Conservation (phyloP, 139 green algal genomes). For the Pleodorina starrii region DNA sequence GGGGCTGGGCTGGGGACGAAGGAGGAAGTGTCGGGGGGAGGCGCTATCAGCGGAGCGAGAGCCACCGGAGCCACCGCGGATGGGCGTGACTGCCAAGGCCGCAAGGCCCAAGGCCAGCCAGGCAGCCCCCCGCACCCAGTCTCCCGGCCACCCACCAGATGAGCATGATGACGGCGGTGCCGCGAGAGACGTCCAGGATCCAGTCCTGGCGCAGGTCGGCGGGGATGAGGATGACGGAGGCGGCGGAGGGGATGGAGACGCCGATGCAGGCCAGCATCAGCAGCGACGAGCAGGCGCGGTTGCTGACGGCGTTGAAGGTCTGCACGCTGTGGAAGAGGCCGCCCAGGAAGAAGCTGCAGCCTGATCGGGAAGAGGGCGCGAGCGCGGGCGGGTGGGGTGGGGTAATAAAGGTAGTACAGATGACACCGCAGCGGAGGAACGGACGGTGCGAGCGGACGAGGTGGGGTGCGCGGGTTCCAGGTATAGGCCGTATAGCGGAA, state of each 20-base stretch:
- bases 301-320: conserved; percentile 80
- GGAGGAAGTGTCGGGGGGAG: too few species aligned
- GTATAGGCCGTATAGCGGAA: too few species aligned
- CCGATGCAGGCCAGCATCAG: conserved; percentile 88
- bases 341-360: conserved; percentile 89
- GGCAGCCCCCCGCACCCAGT: too few species aligned
- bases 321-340: conserved; percentile 81
- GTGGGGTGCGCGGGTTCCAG: too few species aligned
- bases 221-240: conserved; percentile 59
- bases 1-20: too few species aligned
- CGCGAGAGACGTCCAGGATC: conserved; percentile 69
- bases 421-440: too few species aligned
- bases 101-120: too few species aligned
- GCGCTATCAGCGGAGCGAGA: too few species aligned
- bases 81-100: too few species aligned
- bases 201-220: neutral
- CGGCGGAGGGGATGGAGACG: conserved; percentile 82
- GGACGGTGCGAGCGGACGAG: too few species aligned
- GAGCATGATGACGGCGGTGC: conserved; percentile 76
- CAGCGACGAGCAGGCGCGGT: conserved; percentile 81
- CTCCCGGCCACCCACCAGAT: conserved; percentile 67
- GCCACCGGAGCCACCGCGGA: too few species aligned
- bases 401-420: too few species aligned
- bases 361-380: conserved; percentile 51
- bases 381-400: neutral